These are phyloP conservation scores for Yamadazyma sp. DNA, from an alignment of 1,139 yeast species.

Conservation along the genomic window DNA sequence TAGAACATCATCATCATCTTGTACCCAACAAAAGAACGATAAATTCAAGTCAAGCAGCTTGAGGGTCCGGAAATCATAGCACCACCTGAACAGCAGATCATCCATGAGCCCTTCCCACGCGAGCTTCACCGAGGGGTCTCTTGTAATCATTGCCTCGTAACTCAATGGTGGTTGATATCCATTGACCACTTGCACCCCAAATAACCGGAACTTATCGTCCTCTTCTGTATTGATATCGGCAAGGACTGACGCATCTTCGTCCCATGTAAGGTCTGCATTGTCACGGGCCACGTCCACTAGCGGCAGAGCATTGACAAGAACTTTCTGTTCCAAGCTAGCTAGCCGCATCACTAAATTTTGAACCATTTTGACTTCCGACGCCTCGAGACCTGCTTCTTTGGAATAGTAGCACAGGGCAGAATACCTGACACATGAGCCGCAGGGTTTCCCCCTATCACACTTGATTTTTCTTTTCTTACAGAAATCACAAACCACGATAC, in stretches of 20 bases:
- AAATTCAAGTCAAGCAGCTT: not conserved
- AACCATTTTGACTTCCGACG: constrained; percentile 3
- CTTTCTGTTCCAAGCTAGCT: constrained; percentile 2
- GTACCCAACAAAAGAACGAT: not conserved
- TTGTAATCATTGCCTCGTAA: constrained; percentile 4
- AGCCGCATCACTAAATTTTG: constrained; percentile 5
- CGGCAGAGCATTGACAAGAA: not conserved
- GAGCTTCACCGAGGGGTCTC: not conserved
- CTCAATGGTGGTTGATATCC: constrained; percentile 2
- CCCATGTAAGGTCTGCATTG: not conserved
- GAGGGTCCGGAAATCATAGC: not conserved
- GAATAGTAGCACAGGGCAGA: constrained; percentile 11
- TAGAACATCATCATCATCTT: not conserved
- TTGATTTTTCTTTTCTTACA: constrained; percentile 41
- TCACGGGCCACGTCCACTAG: not conserved
- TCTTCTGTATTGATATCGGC: not conserved
- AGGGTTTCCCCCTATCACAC: constrained; percentile 40
- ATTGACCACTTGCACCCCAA: not conserved
- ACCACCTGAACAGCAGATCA: not conserved
- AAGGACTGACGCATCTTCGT: not conserved
- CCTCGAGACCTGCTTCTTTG: constrained; percentile 5
- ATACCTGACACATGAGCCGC: constrained; percentile 37
- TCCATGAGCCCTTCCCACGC: not conserved
- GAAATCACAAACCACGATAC: constrained; percentile 31
- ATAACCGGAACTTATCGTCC: not conserved